Evolutionary conservation across 768 basidiomycete genomes (phyloP).

Genomic region (Agrocybe praecox): DNA sequence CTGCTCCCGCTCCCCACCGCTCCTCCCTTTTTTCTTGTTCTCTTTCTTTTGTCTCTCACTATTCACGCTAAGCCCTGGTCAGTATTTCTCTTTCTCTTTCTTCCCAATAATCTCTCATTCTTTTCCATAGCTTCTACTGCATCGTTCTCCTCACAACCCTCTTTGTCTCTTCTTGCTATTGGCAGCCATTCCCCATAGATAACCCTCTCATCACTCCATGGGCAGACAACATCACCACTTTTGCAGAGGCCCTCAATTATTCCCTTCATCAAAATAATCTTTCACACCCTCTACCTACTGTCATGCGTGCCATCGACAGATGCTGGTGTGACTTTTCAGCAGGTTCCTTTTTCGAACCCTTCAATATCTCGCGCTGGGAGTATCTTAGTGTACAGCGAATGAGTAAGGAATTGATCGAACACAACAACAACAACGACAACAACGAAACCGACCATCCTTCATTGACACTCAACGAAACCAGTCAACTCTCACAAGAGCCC

Average conservation of each 20-base stretch:
- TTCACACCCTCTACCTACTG: constrained; percentile 47
- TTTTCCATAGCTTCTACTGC: constrained; percentile 73
- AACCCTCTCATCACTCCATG: constrained; percentile 66
- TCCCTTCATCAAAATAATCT: constrained; percentile 44
- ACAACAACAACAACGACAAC: constrained; percentile 13
- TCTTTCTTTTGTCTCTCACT: constrained; percentile 77
- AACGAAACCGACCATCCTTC: constrained; percentile 4
- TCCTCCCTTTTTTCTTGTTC: constrained; percentile 74
- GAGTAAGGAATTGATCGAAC: constrained; percentile 40
- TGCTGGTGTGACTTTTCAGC: constrained; percentile 85
- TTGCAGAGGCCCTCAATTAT: constrained; percentile 63
- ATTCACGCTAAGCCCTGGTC: constrained; percentile 87
- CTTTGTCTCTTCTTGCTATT: constrained; percentile 87
- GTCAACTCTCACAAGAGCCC: neutral
- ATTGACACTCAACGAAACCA: neutral
- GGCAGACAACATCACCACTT: constrained; percentile 73
- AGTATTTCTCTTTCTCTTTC: constrained; percentile 24
- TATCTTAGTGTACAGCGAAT: constrained; percentile 56
- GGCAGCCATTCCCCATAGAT: constrained; percentile 78
- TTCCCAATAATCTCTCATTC: constrained; percentile 1
- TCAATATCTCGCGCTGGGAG: constrained; percentile 79
- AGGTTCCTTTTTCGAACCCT: constrained; percentile 72
- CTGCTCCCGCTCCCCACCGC: constrained; percentile 80
- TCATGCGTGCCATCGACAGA: constrained; percentile 71
- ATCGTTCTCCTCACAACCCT: constrained; percentile 81